Conservation (phyloP, 768 basidiomycete genomes). For the Psilocybe azurescens region DNA sequence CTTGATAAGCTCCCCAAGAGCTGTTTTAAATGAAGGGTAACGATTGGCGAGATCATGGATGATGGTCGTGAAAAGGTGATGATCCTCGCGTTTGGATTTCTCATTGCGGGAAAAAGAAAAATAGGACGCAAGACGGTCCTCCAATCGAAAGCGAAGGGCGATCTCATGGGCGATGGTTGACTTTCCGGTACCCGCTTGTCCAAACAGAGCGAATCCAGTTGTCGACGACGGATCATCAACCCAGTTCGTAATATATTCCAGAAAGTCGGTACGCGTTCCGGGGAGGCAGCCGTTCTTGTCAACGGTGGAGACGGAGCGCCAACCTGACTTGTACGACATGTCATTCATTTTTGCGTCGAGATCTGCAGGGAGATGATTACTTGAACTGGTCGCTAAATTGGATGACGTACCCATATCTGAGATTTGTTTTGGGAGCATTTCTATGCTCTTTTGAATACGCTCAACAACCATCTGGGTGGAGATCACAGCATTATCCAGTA, state of each 20-base stretch:
- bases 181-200: constrained; percentile 12
- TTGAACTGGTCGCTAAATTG: not conserved
- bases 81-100: constrained; percentile 1
- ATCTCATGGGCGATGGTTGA: constrained; percentile 2
- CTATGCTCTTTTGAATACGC: not conserved
- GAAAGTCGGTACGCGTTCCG: constrained; percentile 4
- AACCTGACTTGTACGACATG: constrained; percentile 3
- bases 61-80: constrained; percentile 9
- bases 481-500: not conserved
- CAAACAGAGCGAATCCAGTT: constrained; percentile 2
- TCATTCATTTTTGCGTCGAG: constrained; percentile 7
- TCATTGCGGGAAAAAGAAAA: not conserved
- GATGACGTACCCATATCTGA: constrained; percentile 1
- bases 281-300: not conserved
- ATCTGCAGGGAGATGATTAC: not conserved
- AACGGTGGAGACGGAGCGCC: not conserved
- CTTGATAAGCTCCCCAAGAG: constrained; percentile 4
- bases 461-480: constrained; percentile 2
- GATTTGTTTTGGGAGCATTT: not conserved
- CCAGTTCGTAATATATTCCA: constrained; percentile 7
- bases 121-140: not conserved
- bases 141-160: not conserved
- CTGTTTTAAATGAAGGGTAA: constrained; percentile 1
- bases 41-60: constrained; percentile 6
- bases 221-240: not conserved